Evolutionary conservation across 768 basidiomycete species (phyloP).

Genomic region (Kwoniella europaea): DNA sequence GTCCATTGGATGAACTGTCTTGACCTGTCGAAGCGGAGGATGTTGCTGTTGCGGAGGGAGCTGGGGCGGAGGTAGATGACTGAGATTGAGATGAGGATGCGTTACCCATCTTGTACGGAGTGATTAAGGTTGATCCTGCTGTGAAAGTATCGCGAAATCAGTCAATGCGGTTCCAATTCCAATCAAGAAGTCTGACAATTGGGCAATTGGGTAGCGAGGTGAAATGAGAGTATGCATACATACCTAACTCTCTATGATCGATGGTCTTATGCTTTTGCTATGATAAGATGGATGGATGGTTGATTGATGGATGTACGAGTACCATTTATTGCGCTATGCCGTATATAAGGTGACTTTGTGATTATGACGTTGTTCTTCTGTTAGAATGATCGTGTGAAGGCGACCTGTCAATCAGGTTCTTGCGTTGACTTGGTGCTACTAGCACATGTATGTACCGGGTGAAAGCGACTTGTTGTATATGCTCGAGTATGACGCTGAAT

Average conservation of each 20-base stretch:
- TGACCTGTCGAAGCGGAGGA: not conserved
- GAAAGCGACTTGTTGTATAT: too few species aligned
- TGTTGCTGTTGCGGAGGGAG: slow-evolving; percentile 1
- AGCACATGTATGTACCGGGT: too few species aligned
- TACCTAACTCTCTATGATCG: slow-evolving; percentile 3
- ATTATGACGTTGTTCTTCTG: slow-evolving; percentile 3
- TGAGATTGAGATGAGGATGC: slow-evolving; percentile 24
- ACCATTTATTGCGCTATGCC: not conserved
- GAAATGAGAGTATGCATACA: not conserved
- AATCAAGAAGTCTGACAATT: not conserved
- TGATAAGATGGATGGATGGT: not conserved
- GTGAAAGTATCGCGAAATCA: not conserved
- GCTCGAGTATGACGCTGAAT: too few species aligned
- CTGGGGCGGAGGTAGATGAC: not conserved
- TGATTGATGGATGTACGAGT: not conserved
- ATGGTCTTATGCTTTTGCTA: not conserved
- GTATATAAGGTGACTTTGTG: not conserved
- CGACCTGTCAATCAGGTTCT: not conserved
- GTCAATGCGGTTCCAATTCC: not conserved
- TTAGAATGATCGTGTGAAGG: slow-evolving; percentile 7
- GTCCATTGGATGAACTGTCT: slow-evolving; percentile 1
- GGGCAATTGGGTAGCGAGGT: not conserved
- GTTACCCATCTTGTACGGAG: slow-evolving; percentile 24
- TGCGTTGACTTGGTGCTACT: not conserved
- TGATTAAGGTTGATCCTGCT: not conserved